Percentiles rank a stretch among this genome's conserved stretches.
These are phyloP conservation scores for Xylaria sp. DNA, from an alignment of 2,329 filamentous ascomycete genomes.

Conservation along the genomic window DNA sequence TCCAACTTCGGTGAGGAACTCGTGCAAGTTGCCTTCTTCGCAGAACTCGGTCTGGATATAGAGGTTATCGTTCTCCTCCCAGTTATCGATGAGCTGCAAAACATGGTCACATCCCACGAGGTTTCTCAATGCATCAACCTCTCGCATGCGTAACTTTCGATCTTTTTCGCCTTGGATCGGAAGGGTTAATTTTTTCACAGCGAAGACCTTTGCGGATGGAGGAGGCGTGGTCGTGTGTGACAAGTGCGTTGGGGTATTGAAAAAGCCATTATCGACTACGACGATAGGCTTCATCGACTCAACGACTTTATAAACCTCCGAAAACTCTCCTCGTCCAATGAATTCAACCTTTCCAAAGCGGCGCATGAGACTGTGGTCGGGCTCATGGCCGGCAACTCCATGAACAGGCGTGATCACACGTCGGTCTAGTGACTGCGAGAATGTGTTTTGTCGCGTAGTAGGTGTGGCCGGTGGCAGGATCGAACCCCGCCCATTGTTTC, in stretches of 20 bases:
- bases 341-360: slow-evolving; percentile 84
- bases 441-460: slow-evolving; percentile 70
- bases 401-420: slow-evolving; percentile 76
- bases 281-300: slow-evolving; percentile 50
- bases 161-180: slow-evolving; percentile 82
- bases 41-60: slow-evolving; percentile 99
- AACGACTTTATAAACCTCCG: slow-evolving; percentile 85
- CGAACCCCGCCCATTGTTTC: slow-evolving; percentile 46
- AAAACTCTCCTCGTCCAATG: slow-evolving; percentile 91
- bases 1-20: slow-evolving; percentile 85
- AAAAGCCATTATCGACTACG: slow-evolving; percentile 55
- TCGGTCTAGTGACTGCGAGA: slow-evolving; percentile 65
- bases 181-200: slow-evolving; percentile 91
- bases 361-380: slow-evolving; percentile 77
- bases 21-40: slow-evolving; percentile 89
- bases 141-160: slow-evolving; percentile 83
- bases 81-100: slow-evolving; percentile 83
- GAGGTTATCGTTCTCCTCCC: slow-evolving; percentile 85
- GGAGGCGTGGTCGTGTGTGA: slow-evolving; percentile 59
- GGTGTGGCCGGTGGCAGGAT: slow-evolving; percentile 82
- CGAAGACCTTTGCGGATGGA: slow-evolving; percentile 74
- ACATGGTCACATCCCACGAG: slow-evolving; percentile 85
- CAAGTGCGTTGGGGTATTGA: slow-evolving; percentile 58
- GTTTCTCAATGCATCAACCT: slow-evolving; percentile 82
- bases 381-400: slow-evolving; percentile 73